Conservation (phyloP, 1,139 yeast genomes). For the Wickerhamomyces sp. region DNA sequence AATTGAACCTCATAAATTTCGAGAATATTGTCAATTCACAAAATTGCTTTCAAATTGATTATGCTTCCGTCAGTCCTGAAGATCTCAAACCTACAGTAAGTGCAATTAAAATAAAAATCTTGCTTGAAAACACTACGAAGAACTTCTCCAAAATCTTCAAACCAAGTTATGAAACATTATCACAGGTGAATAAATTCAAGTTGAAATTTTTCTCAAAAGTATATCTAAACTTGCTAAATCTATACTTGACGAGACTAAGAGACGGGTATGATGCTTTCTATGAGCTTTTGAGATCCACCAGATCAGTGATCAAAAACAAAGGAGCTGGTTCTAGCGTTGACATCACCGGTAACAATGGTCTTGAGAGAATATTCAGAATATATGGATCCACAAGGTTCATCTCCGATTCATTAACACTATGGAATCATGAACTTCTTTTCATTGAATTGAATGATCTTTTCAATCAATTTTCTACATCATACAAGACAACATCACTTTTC, state of each 20-base stretch:
- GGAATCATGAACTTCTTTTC: conserved; percentile 65
- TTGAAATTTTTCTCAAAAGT: conserved; percentile 64
- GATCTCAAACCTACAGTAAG: conserved; percentile 59
- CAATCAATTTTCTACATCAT: conserved; percentile 27
- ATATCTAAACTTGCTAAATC: conserved; percentile 59
- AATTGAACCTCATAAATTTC: conserved; percentile 52
- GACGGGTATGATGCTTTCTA: conserved; percentile 43
- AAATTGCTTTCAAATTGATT: conserved; percentile 58
- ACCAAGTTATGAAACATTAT: conserved; percentile 35
- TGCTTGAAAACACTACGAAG: conserved; percentile 62
- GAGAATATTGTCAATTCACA: conserved; percentile 48
- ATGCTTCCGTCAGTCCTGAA: conserved; percentile 44
- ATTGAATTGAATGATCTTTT: conserved; percentile 54
- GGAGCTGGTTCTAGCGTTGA: conserved; percentile 30
- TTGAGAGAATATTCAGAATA: conserved; percentile 52
- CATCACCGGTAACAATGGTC: conserved; percentile 41
- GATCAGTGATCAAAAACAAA: conserved; percentile 34
- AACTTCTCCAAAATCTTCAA: conserved; percentile 40
- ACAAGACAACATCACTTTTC: conserved; percentile 39
- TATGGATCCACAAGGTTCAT: conserved; percentile 57
- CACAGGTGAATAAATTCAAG: conserved; percentile 58
- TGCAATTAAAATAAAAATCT: conserved; percentile 53
- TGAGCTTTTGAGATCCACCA: conserved; percentile 36
- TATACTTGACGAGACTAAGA: conserved; percentile 48
- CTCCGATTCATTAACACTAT: conserved; percentile 45